Conservation (phyloP, 345 rosid genomes). For the Eutrema heterophyllum region DNA sequence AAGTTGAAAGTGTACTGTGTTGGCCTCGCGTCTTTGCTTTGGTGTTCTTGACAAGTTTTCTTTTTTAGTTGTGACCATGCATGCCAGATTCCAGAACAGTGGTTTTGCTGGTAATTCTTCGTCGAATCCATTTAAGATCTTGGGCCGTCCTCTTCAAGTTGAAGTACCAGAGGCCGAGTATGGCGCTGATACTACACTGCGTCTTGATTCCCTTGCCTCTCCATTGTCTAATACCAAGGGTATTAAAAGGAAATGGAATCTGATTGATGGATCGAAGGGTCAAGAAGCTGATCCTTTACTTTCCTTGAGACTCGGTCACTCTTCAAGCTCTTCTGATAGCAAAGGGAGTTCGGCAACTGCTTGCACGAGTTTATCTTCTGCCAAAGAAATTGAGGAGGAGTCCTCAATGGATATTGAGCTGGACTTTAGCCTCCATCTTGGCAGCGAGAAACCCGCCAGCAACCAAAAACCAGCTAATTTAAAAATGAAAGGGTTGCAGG, state of each 20-base stretch:
- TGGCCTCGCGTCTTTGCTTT: slow-evolving; percentile 32
- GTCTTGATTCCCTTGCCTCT: slow-evolving; percentile 70
- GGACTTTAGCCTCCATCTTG: slow-evolving; percentile 75
- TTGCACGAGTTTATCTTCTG: slow-evolving; percentile 63
- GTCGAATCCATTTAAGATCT: slow-evolving; percentile 48
- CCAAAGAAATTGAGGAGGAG: slow-evolving; percentile 85
- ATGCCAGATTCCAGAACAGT: slow-evolving; percentile 40
- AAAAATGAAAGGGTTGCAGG: slow-evolving; percentile 31
- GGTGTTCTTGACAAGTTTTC: slow-evolving; percentile 40
- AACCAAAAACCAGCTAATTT: slow-evolving; percentile 38
- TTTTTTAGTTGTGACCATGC: slow-evolving; percentile 46
- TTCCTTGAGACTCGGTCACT: slow-evolving; percentile 64
- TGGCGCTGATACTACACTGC: slow-evolving; percentile 58
- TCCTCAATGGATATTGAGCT: slow-evolving; percentile 82
- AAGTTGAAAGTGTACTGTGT: slow-evolving; percentile 50
- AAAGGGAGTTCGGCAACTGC: slow-evolving; percentile 81
- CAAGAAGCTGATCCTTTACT: slow-evolving; percentile 55
- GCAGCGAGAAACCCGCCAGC: slow-evolving; percentile 49
- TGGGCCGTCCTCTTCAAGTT: slow-evolving; percentile 44
- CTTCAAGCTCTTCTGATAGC: slow-evolving; percentile 88
- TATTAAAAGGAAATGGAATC: slow-evolving; percentile 69
- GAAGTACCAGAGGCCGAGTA: slow-evolving; percentile 31
- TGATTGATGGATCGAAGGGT: slow-evolving; percentile 39
- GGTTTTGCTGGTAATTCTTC: slow-evolving; percentile 47
- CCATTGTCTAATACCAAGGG: slow-evolving; percentile 46